phyloP scores from a whole-genome alignment of 2,329 filamentous ascomycete species.

The Aspergillus spinulosporus region DNA sequence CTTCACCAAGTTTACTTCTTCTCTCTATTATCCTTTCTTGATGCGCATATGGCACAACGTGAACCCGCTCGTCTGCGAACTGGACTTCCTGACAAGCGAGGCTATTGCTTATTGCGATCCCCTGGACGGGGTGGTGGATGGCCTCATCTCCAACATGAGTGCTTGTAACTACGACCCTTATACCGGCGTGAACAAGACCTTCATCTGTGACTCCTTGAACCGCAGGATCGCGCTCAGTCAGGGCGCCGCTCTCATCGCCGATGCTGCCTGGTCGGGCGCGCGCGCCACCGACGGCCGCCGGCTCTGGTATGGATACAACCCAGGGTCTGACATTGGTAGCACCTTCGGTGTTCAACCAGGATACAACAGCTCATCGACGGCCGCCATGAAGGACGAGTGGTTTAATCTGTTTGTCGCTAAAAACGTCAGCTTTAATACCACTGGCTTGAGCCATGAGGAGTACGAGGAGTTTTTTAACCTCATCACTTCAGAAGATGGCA shows the following conservation, averaged over 20 bases:
- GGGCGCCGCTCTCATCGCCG: conserved; percentile 10
- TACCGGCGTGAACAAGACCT: background rate
- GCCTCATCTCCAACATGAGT: conserved; percentile 22
- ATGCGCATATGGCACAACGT: conserved; percentile 7
- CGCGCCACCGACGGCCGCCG: conserved; percentile 49
- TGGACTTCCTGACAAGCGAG: conserved; percentile 16
- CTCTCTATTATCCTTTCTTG: conserved; percentile 12
- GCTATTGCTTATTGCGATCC: conserved; percentile 25
- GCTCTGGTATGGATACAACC: conserved; percentile 39
- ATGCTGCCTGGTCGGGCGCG: conserved; percentile 16
- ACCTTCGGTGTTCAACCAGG: background rate
- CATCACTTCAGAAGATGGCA: background rate
- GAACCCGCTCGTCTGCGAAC: conserved; percentile 17
- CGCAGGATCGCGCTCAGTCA: conserved; percentile 3
- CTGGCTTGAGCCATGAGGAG: background rate
- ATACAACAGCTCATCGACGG: background rate
- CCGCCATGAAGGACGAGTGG: conserved; percentile 2
- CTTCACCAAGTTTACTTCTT: background rate
- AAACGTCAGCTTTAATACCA: conserved; percentile 6
- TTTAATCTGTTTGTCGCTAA: conserved; percentile 15
- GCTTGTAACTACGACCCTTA: background rate
- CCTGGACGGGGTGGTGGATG: conserved; percentile 29
- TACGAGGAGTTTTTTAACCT: conserved; percentile 7
- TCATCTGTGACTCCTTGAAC: conserved; percentile 3
- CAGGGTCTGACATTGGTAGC: conserved; percentile 11